Percentiles rank a stretch among this genome's conserved stretches.
phyloP scores from a whole-genome alignment of 140 eudicot genomes.

The Ambrosia hybrid region DNA sequence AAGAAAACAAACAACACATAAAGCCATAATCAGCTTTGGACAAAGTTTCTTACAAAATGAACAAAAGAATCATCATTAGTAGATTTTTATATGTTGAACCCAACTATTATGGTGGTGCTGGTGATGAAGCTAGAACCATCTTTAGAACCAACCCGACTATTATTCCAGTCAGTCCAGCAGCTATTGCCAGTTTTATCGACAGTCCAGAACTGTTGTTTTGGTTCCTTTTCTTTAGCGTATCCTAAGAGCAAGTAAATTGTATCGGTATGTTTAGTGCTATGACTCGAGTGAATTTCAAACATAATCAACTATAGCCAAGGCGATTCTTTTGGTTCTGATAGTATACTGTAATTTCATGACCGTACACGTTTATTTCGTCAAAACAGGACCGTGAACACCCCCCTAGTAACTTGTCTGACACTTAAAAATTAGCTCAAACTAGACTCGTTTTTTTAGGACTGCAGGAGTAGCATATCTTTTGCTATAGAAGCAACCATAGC shows the following conservation, averaged over 20 bases:
- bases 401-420: background rate
- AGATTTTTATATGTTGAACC: constrained; percentile 1
- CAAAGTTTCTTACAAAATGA: constrained; percentile 28
- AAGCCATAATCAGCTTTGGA: constrained; percentile 31
- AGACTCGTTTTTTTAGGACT: background rate
- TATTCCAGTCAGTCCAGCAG: constrained; percentile 68
- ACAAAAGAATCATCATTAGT: constrained; percentile 22
- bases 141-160: constrained; percentile 63
- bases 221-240: constrained; percentile 50
- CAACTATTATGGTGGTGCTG: constrained; percentile 27
- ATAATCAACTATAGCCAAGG: background rate
- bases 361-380: too few species aligned
- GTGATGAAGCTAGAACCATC: constrained; percentile 50
- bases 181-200: constrained; percentile 56
- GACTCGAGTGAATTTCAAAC: background rate
- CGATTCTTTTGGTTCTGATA: background rate
- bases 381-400: background rate
- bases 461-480: background rate
- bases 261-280: constrained; percentile 12
- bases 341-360: background rate
- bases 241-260: constrained; percentile 36
- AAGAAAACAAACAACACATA: constrained; percentile 13
- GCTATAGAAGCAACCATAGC: background rate
- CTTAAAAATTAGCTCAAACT: background rate
- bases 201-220: constrained; percentile 48